Percentiles rank a stretch among this genome's conserved stretches.
Conservation (phyloP, 2,329 filamentous ascomycete species). For the Exophiala calicioides region DNA sequence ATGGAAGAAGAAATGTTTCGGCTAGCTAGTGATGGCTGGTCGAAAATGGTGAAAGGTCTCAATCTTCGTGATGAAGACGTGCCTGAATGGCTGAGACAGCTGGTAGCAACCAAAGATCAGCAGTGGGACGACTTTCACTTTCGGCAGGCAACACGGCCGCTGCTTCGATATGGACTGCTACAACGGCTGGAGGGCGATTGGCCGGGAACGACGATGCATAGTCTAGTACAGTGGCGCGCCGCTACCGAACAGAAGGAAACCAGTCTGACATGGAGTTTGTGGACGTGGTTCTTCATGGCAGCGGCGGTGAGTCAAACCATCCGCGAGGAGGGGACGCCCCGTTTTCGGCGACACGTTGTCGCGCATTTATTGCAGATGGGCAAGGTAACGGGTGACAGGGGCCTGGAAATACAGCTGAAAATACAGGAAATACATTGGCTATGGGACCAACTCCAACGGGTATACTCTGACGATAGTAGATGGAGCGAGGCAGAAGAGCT, state of each 20-base stretch:
- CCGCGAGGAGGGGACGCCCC: too few relatives aligned
- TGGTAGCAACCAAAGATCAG: background rate
- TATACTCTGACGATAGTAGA: too few relatives aligned
- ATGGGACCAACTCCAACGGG: too few relatives aligned
- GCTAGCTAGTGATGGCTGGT: background rate
- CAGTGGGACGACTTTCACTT: background rate
- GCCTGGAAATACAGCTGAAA: too few relatives aligned
- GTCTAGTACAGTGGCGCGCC: background rate
- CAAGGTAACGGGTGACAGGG: too few relatives aligned
- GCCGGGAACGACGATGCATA: background rate
- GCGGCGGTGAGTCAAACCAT: too few relatives aligned
- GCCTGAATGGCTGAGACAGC: too few relatives aligned
- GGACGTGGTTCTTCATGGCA: background rate
- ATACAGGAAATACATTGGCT: too few relatives aligned
- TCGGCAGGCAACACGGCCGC: background rate
- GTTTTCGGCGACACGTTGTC: too few relatives aligned
- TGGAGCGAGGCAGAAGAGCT: too few relatives aligned
- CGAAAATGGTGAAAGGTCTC: background rate
- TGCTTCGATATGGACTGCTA: background rate
- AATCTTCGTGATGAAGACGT: too few relatives aligned
- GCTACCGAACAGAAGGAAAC: background rate
- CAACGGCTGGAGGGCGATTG: background rate
- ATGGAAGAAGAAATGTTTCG: conserved; percentile 1
- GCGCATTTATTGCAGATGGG: too few relatives aligned
- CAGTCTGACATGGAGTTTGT: background rate